phyloP scores from a whole-genome alignment of 768 basidiomycete species.

The Boletus vinaceobasis region DNA sequence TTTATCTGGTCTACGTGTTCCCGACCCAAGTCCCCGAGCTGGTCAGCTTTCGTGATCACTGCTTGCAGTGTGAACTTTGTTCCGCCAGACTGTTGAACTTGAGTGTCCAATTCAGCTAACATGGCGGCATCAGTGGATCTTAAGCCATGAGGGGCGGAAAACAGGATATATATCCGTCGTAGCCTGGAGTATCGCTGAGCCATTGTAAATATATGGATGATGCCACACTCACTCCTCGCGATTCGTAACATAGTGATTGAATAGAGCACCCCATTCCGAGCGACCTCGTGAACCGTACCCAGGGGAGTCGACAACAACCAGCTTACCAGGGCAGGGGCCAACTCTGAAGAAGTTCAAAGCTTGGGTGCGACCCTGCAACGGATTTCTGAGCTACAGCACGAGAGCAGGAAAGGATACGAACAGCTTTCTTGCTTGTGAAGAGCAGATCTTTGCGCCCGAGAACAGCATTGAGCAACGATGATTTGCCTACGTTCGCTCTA shows the following conservation, averaged over 20 bases:
- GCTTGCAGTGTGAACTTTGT: slow-evolving; percentile 62
- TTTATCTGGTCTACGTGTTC: slow-evolving; percentile 41
- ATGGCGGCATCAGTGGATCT: slow-evolving; percentile 56
- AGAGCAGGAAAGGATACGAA: slow-evolving; percentile 31
- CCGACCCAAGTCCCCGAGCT: slow-evolving; percentile 35
- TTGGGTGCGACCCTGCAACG: slow-evolving; percentile 63
- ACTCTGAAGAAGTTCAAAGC: slow-evolving; percentile 70
- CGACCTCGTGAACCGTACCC: slow-evolving; percentile 76
- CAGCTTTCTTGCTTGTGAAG: slow-evolving; percentile 68
- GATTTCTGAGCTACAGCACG: neutral
- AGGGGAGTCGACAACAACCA: slow-evolving; percentile 75
- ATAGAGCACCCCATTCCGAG: slow-evolving; percentile 70
- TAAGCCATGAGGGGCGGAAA: slow-evolving; percentile 66
- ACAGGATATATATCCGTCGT: slow-evolving; percentile 64
- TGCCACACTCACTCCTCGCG: slow-evolving; percentile 53
- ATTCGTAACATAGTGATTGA: slow-evolving; percentile 58
- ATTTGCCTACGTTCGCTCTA: slow-evolving; percentile 78
- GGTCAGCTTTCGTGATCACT: slow-evolving; percentile 70
- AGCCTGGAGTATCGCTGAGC: slow-evolving; percentile 41
- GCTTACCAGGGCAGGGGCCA: slow-evolving; percentile 49
- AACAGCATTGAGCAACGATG: slow-evolving; percentile 67
- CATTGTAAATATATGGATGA: neutral
- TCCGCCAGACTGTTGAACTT: slow-evolving; percentile 30
- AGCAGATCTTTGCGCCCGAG: slow-evolving; percentile 54
- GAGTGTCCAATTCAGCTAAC: slow-evolving; percentile 47